These are phyloP conservation scores for Apocynum venetum DNA, from an alignment of 257 asterid genomes.

Conservation along the genomic window DNA sequence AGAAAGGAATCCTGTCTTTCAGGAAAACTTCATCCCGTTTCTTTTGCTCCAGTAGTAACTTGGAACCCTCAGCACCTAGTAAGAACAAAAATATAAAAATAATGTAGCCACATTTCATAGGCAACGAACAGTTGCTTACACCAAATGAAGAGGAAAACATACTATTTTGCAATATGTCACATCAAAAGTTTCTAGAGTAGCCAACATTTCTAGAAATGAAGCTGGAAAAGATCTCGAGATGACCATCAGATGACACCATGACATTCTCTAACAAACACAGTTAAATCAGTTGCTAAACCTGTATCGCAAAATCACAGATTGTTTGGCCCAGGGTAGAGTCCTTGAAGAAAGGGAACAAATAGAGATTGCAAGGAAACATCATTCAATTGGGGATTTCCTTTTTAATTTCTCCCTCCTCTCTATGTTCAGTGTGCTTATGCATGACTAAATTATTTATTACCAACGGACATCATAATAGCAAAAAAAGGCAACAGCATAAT, in stretches of 20 bases:
- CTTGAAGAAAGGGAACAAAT: not conserved
- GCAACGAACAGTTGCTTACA: not conserved
- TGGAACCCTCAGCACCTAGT: constrained; percentile 52
- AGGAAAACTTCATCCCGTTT: constrained; percentile 66
- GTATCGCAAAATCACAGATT: too few species aligned
- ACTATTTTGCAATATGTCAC: not conserved
- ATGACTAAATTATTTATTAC: not conserved
- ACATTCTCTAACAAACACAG: not conserved
- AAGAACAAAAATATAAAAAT: not conserved
- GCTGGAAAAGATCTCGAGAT: too few species aligned
- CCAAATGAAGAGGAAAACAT: not conserved
- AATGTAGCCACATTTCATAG: not conserved
- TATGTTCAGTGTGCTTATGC: not conserved
- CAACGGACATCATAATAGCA: not conserved
- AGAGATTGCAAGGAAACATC: not conserved
- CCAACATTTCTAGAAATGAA: too few species aligned
- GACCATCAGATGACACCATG: not conserved
- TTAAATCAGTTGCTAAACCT: too few species aligned
- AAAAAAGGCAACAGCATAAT: not conserved
- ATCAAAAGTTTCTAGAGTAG: not conserved
- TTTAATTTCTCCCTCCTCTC: not conserved
- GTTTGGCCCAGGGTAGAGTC: too few species aligned
- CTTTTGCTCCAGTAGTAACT: constrained; percentile 48
- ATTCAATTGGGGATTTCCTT: not conserved
- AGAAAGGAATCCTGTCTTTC: constrained; percentile 68